These are phyloP conservation scores for Nemania sp. DNA, from an alignment of 2,329 filamentous ascomycete genomes.

Conservation along the genomic window DNA sequence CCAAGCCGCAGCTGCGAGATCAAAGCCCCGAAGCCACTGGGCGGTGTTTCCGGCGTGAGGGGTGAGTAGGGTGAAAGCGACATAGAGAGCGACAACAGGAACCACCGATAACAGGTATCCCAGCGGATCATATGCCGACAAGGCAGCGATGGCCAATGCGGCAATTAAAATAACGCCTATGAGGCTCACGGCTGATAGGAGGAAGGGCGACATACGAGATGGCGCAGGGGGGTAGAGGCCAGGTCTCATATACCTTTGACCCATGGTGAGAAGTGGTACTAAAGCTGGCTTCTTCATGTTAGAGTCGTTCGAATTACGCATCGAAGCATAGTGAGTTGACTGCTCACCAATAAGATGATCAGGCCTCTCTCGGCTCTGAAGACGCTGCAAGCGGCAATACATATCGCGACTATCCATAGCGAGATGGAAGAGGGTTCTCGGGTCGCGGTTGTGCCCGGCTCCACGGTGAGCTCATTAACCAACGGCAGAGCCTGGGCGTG, in stretches of 20 bases:
- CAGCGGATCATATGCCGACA: slow-evolving; percentile 39
- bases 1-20: slow-evolving; percentile 38
- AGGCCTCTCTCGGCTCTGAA: slow-evolving; percentile 31
- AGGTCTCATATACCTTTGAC: slow-evolving; percentile 31
- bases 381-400: slow-evolving; percentile 29
- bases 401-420: slow-evolving; percentile 26
- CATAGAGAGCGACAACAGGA: slow-evolving; percentile 38
- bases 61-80: slow-evolving; percentile 39
- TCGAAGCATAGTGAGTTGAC: background rate
- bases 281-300: slow-evolving; percentile 37
- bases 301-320: background rate
- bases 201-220: slow-evolving; percentile 21
- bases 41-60: slow-evolving; percentile 23
- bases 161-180: slow-evolving; percentile 35
- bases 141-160: slow-evolving; percentile 29
- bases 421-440: slow-evolving; percentile 9
- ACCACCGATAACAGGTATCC: slow-evolving; percentile 36
- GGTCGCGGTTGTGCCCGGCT: background rate
- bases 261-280: slow-evolving; percentile 39
- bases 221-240: slow-evolving; percentile 2
- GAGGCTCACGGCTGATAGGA: slow-evolving; percentile 27
- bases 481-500: background rate
- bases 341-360: slow-evolving; percentile 25
- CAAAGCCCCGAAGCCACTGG: slow-evolving; percentile 40
- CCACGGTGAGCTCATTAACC: background rate